Conservation (phyloP, 148 eudicot genomes). For the Camellia lanceoleosa region DNA sequence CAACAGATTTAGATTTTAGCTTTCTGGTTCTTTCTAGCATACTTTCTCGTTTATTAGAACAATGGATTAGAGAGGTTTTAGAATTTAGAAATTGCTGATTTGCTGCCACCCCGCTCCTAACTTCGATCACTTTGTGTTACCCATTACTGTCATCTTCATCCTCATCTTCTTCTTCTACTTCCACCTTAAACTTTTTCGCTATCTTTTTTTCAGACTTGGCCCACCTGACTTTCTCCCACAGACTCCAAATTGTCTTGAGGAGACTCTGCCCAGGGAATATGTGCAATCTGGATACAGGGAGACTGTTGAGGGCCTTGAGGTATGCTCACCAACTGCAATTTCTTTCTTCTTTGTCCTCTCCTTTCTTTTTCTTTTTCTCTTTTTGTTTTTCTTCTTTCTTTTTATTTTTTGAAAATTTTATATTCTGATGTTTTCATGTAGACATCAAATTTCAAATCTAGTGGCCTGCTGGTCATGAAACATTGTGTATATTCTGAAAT, state of each 20-base stretch:
- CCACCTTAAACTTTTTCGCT: slow-evolving; percentile 4
- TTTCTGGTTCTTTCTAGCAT: neutral
- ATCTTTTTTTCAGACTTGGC: slow-evolving; percentile 63
- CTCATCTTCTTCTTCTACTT: neutral
- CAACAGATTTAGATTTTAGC: neutral
- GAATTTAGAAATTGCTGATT: neutral
- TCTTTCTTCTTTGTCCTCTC: neutral
- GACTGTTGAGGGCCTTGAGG: slow-evolving; percentile 99
- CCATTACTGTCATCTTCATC: neutral
- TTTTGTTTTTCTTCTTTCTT: neutral
- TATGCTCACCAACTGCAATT: slow-evolving; percentile 22
- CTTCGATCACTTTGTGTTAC: neutral
- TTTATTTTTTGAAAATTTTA: neutral
- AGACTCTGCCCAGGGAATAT: slow-evolving; percentile 86
- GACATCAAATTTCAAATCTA: neutral
- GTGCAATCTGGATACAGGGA: slow-evolving; percentile 90
- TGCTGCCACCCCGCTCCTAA: no score
- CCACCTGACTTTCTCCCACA: slow-evolving; percentile 93
- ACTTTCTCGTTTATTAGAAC: neutral
- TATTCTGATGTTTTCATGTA: neutral
- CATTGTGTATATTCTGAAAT: neutral
- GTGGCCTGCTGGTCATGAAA: neutral
- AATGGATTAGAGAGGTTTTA: no score
- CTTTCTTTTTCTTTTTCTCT: neutral
- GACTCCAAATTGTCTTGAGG: slow-evolving; percentile 88